phyloP scores from a whole-genome alignment of 108 stramenopile genomes.

The Pseudonitzschia delicatissima region DNA sequence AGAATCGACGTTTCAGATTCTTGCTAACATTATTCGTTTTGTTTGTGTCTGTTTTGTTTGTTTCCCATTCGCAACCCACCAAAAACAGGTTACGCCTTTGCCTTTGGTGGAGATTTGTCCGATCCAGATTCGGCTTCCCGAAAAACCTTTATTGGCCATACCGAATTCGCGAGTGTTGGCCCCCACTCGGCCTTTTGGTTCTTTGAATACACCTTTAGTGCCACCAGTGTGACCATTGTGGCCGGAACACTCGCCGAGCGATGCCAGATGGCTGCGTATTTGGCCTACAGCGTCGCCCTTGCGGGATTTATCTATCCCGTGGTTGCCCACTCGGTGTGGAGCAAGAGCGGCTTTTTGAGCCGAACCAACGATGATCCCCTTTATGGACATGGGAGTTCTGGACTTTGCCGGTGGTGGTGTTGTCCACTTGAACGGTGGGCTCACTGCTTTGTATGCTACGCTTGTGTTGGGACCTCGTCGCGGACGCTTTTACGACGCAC shows the following conservation, averaged over 20 bases:
- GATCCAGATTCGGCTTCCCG: constrained; percentile 13
- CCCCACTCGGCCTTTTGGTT: constrained; percentile 63
- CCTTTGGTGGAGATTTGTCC: constrained; percentile 56
- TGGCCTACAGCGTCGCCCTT: constrained; percentile 73
- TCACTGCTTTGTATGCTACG: constrained; percentile 76
- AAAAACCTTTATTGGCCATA: constrained; percentile 60
- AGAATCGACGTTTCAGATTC: neutral
- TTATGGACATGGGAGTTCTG: constrained; percentile 60
- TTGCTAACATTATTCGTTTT: neutral
- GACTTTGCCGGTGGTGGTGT: constrained; percentile 94
- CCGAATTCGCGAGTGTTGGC: constrained; percentile 51
- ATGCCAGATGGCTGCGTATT: constrained; percentile 86
- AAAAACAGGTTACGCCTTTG: constrained; percentile 60
- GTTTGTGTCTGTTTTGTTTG: neutral
- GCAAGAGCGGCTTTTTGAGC: constrained; percentile 62
- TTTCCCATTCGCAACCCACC: neutral
- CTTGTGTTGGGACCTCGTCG: constrained; percentile 79
- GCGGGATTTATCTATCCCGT: constrained; percentile 89
- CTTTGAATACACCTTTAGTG: constrained; percentile 85
- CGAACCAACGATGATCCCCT: constrained; percentile 34
- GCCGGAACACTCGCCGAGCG: constrained; percentile 95
- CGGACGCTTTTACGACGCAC: constrained; percentile 79
- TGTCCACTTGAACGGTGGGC: constrained; percentile 91
- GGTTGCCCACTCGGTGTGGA: constrained; percentile 83
- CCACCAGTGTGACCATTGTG: constrained; percentile 88